Evolutionary conservation across 2,329 filamentous ascomycete species (phyloP), one percentile per base, ranked within the genome.

Genomic region (Madurella fahalii): DNA sequence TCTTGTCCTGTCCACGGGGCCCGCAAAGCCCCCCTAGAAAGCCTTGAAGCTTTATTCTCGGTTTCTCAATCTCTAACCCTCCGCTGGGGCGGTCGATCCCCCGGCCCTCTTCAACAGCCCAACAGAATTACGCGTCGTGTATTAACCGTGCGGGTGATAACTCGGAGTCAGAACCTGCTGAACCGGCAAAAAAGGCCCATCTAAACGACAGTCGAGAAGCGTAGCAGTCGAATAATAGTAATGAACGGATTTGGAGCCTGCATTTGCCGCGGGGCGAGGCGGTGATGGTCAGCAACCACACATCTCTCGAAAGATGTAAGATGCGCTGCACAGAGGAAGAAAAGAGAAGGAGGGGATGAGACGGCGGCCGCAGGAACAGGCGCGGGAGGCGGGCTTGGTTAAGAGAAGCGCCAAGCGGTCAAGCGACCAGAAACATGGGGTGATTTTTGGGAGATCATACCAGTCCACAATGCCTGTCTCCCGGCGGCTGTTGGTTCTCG

Each of bases 131-230:
- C 25, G 25, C 25, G 25, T 25, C 25, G 25, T 25, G 25, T 3
- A 25, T 4, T 25, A 25, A 25, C 25, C 25, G 25, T 25, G 25
- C 25, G 25, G 25, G 25, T 58, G 25, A 53, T 54, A 45, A 58
- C 54, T 61, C 62, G 59, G 60, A 73, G 78, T 80, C 78, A 80
- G 77, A 79, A 71, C 77, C 77, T 75, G 77, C 77, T 80, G 77
- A 80, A 79, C 63, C 64, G 63, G 63, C 64, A 50, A 58, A 52
- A 34, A 63, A 64, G 57, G 63, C 63, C 63, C 67, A 69, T 71
- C 56, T 61, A 68, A 66, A 61, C 52, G 62, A 67, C 30, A 52
- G 58, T 60, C 47, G 57, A 61, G 48, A 61, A 62, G 58, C 42
- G 58, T 46, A 58, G 53, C 42, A 47, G 54, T 57, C 39, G 52